Evolutionary conservation across 352 stramenopile genomes (phyloP), one percentile per base, ranked within the genome.

Genomic region (Pythium biforme): DNA sequence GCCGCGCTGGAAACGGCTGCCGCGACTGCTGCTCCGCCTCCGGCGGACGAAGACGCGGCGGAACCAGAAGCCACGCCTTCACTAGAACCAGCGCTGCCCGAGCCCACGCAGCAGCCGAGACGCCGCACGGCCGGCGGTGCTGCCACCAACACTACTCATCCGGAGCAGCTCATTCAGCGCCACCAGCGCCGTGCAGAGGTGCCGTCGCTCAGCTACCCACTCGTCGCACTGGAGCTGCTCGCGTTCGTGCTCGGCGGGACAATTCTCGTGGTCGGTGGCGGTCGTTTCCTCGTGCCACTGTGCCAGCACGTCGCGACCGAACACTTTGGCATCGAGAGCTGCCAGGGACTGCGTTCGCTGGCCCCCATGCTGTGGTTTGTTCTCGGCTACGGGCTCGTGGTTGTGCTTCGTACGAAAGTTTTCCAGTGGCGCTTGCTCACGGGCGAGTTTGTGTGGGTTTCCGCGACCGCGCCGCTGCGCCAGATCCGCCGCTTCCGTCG

Each of bases 331-430:
- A 34, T 61, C 4, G 66, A 72, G 12, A 68, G 61, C 25, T 74
- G 59, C n/a, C 46, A 76, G 19, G 56, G 61, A 19, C 54, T 83
- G 25, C 63, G 75, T 29, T 68, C 69, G 20, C 40, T 89, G 4
- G 68, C 72, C 6, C 72, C 81, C 9, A 39, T 84, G 31, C 54
- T 86, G 23, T 90, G 81, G 81, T 90, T 90, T 47, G 62, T 52
- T 11, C 34, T 80, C 34, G 81, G 81, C 3, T 88, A 86, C 56
- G 39, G 62, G 5, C 62, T 88, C 6, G 79, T 89, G 19, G 23
- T 74, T 3, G 19, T 76, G 11, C 57, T 90, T 12, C 70, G 76
- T 2, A 76, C 68, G 15, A 76, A 74, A 74, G 74, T 73, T 7
- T 85, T 86, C 34, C 73, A 75, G 49, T 90, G 81, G 81, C 76